Evolutionary conservation across 352 stramenopile species (phyloP).

Genomic region (Phytophthora boehmeriae): DNA sequence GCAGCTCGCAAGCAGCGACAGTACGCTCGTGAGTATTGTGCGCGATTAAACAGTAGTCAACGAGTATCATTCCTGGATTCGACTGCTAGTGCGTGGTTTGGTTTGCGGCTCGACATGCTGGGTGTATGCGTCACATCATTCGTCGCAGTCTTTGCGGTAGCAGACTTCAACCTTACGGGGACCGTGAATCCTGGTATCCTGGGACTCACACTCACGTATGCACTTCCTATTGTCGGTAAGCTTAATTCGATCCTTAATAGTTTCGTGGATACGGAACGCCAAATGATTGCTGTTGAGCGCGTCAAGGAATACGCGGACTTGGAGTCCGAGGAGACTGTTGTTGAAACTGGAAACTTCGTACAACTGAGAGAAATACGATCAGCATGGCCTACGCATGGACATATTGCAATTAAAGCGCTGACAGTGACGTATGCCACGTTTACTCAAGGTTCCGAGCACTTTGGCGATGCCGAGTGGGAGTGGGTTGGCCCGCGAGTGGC

Average conservation of each 20-base stretch:
- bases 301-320: constrained; percentile 83
- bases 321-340: constrained; percentile 46
- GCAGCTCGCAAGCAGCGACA: constrained; percentile 49
- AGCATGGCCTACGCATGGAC: constrained; percentile 48
- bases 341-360: constrained; percentile 6
- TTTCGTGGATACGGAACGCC: constrained; percentile 90
- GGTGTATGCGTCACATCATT: constrained; percentile 85
- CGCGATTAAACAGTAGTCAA: constrained; percentile 67
- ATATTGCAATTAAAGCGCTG: constrained; percentile 57
- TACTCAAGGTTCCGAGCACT: constrained; percentile 3
- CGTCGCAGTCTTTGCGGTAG: constrained; percentile 78
- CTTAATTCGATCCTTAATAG: constrained; percentile 86
- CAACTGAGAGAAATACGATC: constrained; percentile 19
- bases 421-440: constrained; percentile 41
- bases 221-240: constrained; percentile 87
- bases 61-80: constrained; percentile 76
- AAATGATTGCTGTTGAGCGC: constrained; percentile 92
- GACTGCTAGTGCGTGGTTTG: constrained; percentile 85
- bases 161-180: constrained; percentile 61
- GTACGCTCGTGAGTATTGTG: constrained; percentile 51
- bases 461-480: constrained; percentile 26
- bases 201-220: constrained; percentile 92
- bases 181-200: constrained; percentile 73
- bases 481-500: constrained; percentile 21
- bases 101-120: constrained; percentile 82